Percentiles rank a stretch among this genome's conserved stretches.
These are phyloP conservation scores for Teunomyces panamensis DNA, from an alignment of 805 yeast genomes.

Conservation along the genomic window DNA sequence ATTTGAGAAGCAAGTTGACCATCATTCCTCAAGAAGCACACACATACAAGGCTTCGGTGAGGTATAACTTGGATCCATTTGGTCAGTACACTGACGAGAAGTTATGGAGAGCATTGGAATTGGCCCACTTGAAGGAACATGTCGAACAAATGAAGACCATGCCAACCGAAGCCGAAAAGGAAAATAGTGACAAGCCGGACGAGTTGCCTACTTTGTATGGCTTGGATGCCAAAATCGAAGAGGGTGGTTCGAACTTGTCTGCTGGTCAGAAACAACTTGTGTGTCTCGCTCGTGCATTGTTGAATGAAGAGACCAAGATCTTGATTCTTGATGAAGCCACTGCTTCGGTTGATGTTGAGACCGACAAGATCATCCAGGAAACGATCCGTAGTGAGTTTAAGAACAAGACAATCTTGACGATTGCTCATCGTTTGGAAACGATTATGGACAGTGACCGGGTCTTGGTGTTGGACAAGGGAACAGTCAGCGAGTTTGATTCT, in stretches of 20 bases:
- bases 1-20: constrained; percentile 40
- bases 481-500: constrained; percentile 72
- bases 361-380: constrained; percentile 73
- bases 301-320: constrained; percentile 54
- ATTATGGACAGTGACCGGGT: constrained; percentile 81
- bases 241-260: constrained; percentile 51
- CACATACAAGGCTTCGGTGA: constrained; percentile 42
- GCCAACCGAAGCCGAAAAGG: constrained; percentile 16
- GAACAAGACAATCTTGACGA: constrained; percentile 75
- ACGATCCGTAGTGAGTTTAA: constrained; percentile 74
- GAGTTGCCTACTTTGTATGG: constrained; percentile 39
- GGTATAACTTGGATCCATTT: constrained; percentile 43
- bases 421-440: constrained; percentile 82
- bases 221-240: constrained; percentile 36
- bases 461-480: constrained; percentile 71
- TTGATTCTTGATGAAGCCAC: constrained; percentile 83
- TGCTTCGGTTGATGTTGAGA: constrained; percentile 85
- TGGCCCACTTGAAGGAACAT: constrained; percentile 42
- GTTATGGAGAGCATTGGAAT: constrained; percentile 41
- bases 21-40: constrained; percentile 48
- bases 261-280: constrained; percentile 54
- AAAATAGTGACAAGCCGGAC: constrained; percentile 15
- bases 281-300: constrained; percentile 77
- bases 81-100: constrained; percentile 32
- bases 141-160: constrained; percentile 41